phyloP scores from a whole-genome alignment of 225 moss, liverwort and hornwort species.

The Rhytidiadelphus loreus region DNA sequence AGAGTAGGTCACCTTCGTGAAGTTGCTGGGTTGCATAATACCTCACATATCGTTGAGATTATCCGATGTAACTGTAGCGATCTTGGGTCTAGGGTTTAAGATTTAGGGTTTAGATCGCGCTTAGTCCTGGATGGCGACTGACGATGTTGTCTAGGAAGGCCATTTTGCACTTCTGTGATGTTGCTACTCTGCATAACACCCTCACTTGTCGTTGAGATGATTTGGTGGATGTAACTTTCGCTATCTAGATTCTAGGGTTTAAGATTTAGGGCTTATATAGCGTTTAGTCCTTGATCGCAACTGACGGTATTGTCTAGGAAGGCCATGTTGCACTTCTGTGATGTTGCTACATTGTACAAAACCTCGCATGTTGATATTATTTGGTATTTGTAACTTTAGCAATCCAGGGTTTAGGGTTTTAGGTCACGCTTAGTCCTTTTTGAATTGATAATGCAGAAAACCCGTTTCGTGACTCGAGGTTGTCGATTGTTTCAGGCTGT shows the following conservation, averaged over 20 bases:
- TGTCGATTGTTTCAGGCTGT: slow-evolving; percentile 45
- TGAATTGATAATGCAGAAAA: background rate
- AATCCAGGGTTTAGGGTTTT: background rate
- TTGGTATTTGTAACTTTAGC: background rate
- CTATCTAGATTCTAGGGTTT: background rate
- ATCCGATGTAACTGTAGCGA: background rate
- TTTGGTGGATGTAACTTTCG: background rate
- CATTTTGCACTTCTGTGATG: background rate
- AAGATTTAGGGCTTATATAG: background rate
- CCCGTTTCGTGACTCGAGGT: background rate
- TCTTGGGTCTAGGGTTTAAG: background rate
- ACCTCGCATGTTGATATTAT: background rate
- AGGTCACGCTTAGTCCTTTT: background rate
- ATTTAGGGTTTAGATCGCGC: background rate
- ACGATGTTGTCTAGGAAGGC: background rate
- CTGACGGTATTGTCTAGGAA: background rate
- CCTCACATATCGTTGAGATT: background rate
- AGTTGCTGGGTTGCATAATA: background rate
- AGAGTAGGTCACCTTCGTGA: background rate
- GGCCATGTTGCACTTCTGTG: background rate
- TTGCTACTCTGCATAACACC: background rate
- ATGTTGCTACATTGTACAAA: background rate
- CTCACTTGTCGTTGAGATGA: background rate
- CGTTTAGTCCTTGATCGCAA: background rate
- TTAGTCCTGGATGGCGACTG: background rate